Percentiles rank a stretch among this genome's conserved stretches.
Evolutionary conservation across 2,329 filamentous ascomycete species (phyloP).

Genomic region (Tolypocladium ovalisporum): DNA sequence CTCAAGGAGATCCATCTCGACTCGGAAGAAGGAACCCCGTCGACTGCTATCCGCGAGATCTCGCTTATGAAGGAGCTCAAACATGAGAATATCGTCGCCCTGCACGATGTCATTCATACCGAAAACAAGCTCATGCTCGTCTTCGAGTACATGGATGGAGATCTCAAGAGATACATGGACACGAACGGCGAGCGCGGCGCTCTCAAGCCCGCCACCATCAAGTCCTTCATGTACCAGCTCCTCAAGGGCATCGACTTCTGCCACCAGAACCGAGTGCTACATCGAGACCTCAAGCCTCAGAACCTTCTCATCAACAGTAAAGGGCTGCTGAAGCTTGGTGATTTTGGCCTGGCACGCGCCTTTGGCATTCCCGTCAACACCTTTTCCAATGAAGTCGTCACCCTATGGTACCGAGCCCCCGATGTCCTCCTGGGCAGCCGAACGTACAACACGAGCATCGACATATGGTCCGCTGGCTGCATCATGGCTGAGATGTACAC

Average conservation of each 20-base stretch:
- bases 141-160: constrained; percentile 98
- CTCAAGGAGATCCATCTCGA: constrained; percentile 98
- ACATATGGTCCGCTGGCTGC: constrained; percentile 97
- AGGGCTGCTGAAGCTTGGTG: constrained; percentile 81
- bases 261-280: constrained; percentile 91
- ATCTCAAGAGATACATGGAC: constrained; percentile 98
- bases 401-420: constrained; percentile 92
- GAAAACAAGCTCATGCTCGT: constrained; percentile 99
- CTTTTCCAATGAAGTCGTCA: constrained; percentile 96
- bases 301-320: constrained; percentile 93
- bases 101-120: constrained; percentile 98
- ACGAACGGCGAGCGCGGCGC: constrained; percentile 80
- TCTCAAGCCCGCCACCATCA: constrained; percentile 82
- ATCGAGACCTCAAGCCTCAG: constrained; percentile 92
- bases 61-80: constrained; percentile 99
- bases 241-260: constrained; percentile 94
- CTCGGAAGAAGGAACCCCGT: constrained; percentile 94
- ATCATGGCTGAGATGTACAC: constrained; percentile 99
- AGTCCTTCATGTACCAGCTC: constrained; percentile 98
- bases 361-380: constrained; percentile 98
- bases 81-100: constrained; percentile 93
- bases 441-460: constrained; percentile 99
- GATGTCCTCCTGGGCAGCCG: constrained; percentile 88
- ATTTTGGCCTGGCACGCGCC: constrained; percentile 87
- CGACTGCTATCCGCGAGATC: constrained; percentile 95